Base-by-base conservation (phyloP, 768 basidiomycete species). In the Hygrocybe punicea region DNA sequence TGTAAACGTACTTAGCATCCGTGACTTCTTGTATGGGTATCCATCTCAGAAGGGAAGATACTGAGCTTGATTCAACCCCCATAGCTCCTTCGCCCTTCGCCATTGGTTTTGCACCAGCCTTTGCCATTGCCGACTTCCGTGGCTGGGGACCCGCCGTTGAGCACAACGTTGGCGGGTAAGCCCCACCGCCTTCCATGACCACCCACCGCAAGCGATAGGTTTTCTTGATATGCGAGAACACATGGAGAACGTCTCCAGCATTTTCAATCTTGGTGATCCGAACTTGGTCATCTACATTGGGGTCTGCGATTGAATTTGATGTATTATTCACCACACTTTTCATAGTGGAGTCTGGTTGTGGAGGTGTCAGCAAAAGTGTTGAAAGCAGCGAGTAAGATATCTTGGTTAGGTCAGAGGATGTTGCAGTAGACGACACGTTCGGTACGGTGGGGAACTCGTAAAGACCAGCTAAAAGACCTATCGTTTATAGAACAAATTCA, bases 171-270 rank as follows among this genome's bases (percentile, higher is more conserved):
- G 85, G 86, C n/a, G 71, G 74, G 11, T 66, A 61, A 17, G 68
- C 17, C 24, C 42, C 65, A 14, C 84, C 84, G 21, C 87, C 86
- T 62, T 82, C 78, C 40, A 91, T 60, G 24, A 87, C 59, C 35
- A 87, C 82, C 87, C 87, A 89, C 61, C 86, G 84, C 16, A 83
- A 78, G 56, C 84, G 80, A 67, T 89, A 95, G 11, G 89, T 93
- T 76, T 94, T 93, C 63, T 77, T 84, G 66, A 95, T 90, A 67
- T 98, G 94, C 8, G 91, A 93, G 72, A 97, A 97, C 47, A 92
- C 74, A 65, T 96, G 93, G 3, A 85, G 56, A 36, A 95, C 83
- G 58, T 87, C 81, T 10, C 86, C 86, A 19, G 76, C 83, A 17
- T 79, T 73, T 56, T 73, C 72, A 53, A 85, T 74, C 57, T 76